phyloP scores from a whole-genome alignment of 179 eudicot genomes.

The Camellia oleifera region DNA sequence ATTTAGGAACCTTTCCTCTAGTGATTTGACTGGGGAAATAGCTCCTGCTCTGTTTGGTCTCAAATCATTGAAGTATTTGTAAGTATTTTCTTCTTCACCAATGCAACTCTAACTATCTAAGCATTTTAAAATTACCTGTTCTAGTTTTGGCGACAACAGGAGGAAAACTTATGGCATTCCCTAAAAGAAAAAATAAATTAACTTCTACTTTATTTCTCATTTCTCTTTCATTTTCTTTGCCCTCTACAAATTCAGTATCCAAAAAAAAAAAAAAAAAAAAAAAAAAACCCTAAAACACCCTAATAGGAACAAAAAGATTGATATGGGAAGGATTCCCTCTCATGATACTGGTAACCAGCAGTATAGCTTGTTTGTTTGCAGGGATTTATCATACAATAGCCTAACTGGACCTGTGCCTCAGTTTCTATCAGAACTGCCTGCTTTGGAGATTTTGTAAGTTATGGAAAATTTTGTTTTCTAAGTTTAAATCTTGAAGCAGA shows the following conservation, averaged over 20 bases:
- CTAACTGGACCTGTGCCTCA: slow-evolving; percentile 28
- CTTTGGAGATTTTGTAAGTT: slow-evolving; percentile 22
- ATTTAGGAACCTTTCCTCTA: slow-evolving; percentile 21
- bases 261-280: too few species aligned
- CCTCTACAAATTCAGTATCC: too few species aligned
- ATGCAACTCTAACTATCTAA: neutral
- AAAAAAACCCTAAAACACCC: too few species aligned
- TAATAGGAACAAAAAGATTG: too few species aligned
- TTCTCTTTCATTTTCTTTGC: too few species aligned
- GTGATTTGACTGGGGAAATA: slow-evolving; percentile 22
- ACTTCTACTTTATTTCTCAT: too few species aligned
- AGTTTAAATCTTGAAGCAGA: neutral
- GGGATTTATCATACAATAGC: slow-evolving; percentile 34
- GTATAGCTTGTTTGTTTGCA: slow-evolving; percentile 10
- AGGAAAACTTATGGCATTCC: too few species aligned
- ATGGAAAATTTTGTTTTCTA: neutral
- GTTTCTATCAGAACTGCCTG: slow-evolving; percentile 14
- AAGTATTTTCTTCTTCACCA: slow-evolving; percentile 12
- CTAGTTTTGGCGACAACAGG: too few species aligned
- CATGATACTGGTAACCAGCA: neutral
- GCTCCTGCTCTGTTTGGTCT: slow-evolving; percentile 16
- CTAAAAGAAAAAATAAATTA: too few species aligned
- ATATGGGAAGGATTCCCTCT: too few species aligned
- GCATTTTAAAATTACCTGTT: neutral
- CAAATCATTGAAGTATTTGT: slow-evolving; percentile 20